Evolutionary conservation across 441 rosid genomes (phyloP), one percentile per base, ranked within the genome.

Genomic region (Daphne laureola): DNA sequence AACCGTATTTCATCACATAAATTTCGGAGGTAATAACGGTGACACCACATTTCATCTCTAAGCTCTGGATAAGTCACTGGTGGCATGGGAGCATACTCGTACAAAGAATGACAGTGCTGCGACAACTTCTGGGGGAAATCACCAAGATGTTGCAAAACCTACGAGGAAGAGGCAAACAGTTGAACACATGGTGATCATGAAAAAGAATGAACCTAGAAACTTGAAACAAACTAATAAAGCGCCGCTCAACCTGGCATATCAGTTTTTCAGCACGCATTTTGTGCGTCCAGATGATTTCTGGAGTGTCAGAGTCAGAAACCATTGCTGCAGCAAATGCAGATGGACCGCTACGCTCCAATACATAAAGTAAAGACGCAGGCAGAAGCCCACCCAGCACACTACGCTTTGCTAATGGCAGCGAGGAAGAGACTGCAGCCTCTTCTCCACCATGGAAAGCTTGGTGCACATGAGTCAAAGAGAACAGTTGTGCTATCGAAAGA

Each of bases 11-110:
- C 97, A 65, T 95, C 96, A 66, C 99, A 95, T 57, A 95, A 73
- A 69, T 95, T 95, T 49, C 93, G 75, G 18, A 95, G 98, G 76
- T 95, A 95, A 66, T 95, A 95, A 17, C 98, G 97, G 65, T 95
- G 97, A 73, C 99, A 95, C 99, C 99, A 95, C 99, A 95, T 95
- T 80, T 95, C 99, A 81, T 95, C 98, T 86, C 83, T 86, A 59
- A 95, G 82, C 70, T 95, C 98, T 59, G 98, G 98, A 65, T 95
- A 95, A 12, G 99, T 95, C 65, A 88, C 99, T 61, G 99, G 98
- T 61, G 99, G 99, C 90, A 94, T 94, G 15, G 99, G 99, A 65
- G 99, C 98, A 80, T 86, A 94, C 5, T 95, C 98, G 53, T 95
- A 95, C 17, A 95, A 68, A 67, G 75, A 83, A 73, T 95, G 99